Evolutionary conservation across 2,329 filamentous ascomycete species (phyloP).

Genomic region (Stromatinia cepivora): DNA sequence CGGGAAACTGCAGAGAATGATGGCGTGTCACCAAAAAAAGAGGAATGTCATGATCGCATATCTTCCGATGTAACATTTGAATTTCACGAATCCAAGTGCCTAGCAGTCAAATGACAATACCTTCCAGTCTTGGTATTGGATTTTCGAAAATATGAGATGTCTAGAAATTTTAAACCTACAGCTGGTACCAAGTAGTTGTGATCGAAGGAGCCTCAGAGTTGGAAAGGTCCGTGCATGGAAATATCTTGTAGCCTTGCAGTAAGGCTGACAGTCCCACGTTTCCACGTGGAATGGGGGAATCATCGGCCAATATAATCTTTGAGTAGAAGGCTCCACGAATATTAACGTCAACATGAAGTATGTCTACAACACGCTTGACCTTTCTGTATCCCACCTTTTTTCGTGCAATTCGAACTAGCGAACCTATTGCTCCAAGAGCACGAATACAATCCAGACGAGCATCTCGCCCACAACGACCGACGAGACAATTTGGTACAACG

Average conservation of each 20-base stretch:
- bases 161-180: too few species aligned
- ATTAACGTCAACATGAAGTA: slow-evolving; percentile 39
- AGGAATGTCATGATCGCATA: neutral
- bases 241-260: neutral
- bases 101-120: neutral
- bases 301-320: neutral
- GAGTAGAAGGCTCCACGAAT: neutral
- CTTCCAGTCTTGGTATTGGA: too few species aligned
- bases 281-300: slow-evolving; percentile 6
- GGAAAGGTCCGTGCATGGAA: neutral
- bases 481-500: slow-evolving; percentile 44
- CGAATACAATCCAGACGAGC: slow-evolving; percentile 36
- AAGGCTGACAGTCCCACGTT: neutral
- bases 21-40: too few species aligned
- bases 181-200: neutral
- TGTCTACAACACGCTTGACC: slow-evolving; percentile 63
- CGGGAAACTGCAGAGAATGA: neutral
- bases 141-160: too few species aligned
- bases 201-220: neutral
- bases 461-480: slow-evolving; percentile 33
- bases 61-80: neutral
- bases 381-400: slow-evolving; percentile 70
- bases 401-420: slow-evolving; percentile 51
- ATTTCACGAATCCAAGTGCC: neutral
- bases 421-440: slow-evolving; percentile 46